Evolutionary conservation across 2,329 filamentous ascomycete genomes (phyloP), one percentile per base, ranked within the genome.

Genomic region (Penicillium decumbens): DNA sequence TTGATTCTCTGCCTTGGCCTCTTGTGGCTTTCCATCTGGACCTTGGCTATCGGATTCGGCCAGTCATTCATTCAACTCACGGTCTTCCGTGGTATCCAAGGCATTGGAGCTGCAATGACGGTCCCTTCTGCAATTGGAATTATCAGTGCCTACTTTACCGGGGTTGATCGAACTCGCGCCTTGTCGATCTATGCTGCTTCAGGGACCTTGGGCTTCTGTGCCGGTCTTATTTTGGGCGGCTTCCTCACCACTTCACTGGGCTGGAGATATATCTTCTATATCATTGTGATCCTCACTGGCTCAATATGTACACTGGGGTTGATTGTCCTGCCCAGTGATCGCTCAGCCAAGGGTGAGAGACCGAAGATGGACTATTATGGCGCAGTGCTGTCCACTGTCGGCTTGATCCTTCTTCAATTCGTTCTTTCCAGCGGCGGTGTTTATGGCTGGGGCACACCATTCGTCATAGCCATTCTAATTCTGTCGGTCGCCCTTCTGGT

Each of bases 41-140:
- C 68, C 0, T 35, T 71, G 20, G 65, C 62, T 5, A 68, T 68
- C 40, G 67, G 69, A 9, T 71, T 76, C 35, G 67, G 73, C 0
- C 64, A 66, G 6, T 73, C 71, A 0, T 77, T 76, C 25, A 70
- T 73, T 40, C 58, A 64, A 41, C 58, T 66, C n/a, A 61, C 64
- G 1, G 51, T 66, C 5, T 67, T 66, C 28, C 71, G 75, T n/a
- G 75, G 74, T 0, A 60, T 77, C 0, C 74, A 77, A 40, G 75
- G 75, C 1, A 65, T 76, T 8, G 74, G 73, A 1, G 65, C 74
- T 1, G 73, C 75, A 5, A 69, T 77, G 68, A 75, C 74, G 2
- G 65, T 77, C 0, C 75, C 75, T 1, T 73, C 75, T 0, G 72
- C 72, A 0, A 74, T 77, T 40, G 69, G 73, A 1, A 71, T 78